A percentile compares a stretch with the other conserved stretches of the same genome.
These are phyloP conservation scores for Rhodotorula paludigena DNA, from an alignment of 768 basidiomycete genomes.

Conservation along the genomic window DNA sequence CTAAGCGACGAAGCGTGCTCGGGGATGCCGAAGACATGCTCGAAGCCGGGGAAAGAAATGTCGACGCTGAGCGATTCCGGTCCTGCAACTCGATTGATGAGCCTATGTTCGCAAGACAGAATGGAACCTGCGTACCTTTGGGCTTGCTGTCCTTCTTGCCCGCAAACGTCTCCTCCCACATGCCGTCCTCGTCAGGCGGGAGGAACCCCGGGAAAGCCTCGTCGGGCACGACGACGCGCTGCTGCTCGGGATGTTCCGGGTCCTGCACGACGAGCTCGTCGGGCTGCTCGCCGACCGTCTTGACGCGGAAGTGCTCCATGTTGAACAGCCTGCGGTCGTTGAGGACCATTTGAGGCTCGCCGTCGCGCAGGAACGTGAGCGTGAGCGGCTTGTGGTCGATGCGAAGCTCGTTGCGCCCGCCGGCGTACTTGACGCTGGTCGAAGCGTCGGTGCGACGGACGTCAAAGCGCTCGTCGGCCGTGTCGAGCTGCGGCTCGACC, in stretches of 20 bases:
- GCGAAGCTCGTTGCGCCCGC: conserved; percentile 45
- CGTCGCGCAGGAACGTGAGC: conserved; percentile 65
- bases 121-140: conserved; percentile 61
- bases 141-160: conserved; percentile 91
- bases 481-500: conserved; percentile 58
- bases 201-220: conserved; percentile 48
- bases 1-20: conserved; percentile 88
- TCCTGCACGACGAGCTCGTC: conserved; percentile 47
- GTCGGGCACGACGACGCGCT: conserved; percentile 38
- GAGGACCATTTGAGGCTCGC: conserved; percentile 76
- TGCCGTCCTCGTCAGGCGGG: conserved; percentile 77
- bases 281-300: conserved; percentile 53
- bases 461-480: conserved; percentile 23
- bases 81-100: conserved; percentile 52
- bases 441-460: conserved; percentile 47
- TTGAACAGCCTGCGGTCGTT: conserved; percentile 87
- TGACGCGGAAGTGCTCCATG: conserved; percentile 86
- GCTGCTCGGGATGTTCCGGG: conserved; percentile 53
- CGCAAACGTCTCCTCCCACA: conserved; percentile 82
- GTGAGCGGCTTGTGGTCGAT: conserved; percentile 72
- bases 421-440: conserved; percentile 51
- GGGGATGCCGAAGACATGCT: conserved; percentile 89
- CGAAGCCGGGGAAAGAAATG: conserved; percentile 84
- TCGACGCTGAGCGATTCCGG: conserved; percentile 91
- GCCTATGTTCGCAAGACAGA: not conserved